phyloP scores from a whole-genome alignment of 306 rosid genomes.

The Rosa multiflora region DNA sequence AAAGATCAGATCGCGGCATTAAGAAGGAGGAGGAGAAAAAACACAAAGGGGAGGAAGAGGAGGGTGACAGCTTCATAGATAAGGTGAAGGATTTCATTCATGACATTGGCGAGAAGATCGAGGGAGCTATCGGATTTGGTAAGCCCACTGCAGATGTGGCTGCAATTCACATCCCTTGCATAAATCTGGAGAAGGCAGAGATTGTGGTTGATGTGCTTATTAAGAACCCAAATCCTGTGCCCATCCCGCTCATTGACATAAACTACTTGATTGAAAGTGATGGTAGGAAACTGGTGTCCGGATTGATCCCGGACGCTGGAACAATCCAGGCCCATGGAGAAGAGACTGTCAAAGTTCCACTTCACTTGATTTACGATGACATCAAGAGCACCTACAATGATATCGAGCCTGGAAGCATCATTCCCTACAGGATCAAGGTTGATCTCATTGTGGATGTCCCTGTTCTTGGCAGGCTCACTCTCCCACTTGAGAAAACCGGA shows the following conservation, averaged over 20 bases:
- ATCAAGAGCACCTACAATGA: constrained; percentile 71
- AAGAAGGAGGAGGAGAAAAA: constrained; percentile 51
- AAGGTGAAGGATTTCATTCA: constrained; percentile 93
- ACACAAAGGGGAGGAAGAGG: constrained; percentile 39
- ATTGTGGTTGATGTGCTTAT: constrained; percentile 81
- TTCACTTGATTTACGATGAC: constrained; percentile 72
- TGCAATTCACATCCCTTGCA: constrained; percentile 58
- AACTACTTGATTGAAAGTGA: constrained; percentile 83
- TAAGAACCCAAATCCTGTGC: constrained; percentile 89
- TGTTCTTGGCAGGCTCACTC: constrained; percentile 71
- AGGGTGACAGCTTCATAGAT: constrained; percentile 70
- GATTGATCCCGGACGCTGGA: constrained; percentile 93
- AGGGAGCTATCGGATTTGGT: constrained; percentile 81
- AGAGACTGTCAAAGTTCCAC: constrained; percentile 73
- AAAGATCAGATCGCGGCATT: constrained; percentile 54
- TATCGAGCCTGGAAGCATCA: constrained; percentile 76
- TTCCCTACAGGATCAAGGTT: constrained; percentile 79
- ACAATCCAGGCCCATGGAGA: constrained; percentile 86
- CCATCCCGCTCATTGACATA: constrained; percentile 84
- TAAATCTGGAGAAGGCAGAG: constrained; percentile 72
- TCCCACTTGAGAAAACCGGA: constrained; percentile 89
- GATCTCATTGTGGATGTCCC: constrained; percentile 90
- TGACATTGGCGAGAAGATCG: constrained; percentile 92
- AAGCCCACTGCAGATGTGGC: constrained; percentile 89
- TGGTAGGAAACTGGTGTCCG: constrained; percentile 84